Percentiles rank a stretch among this genome's conserved stretches.
phyloP scores from a whole-genome alignment of 768 basidiomycete species.

The Clitopilus passeckerianus region DNA sequence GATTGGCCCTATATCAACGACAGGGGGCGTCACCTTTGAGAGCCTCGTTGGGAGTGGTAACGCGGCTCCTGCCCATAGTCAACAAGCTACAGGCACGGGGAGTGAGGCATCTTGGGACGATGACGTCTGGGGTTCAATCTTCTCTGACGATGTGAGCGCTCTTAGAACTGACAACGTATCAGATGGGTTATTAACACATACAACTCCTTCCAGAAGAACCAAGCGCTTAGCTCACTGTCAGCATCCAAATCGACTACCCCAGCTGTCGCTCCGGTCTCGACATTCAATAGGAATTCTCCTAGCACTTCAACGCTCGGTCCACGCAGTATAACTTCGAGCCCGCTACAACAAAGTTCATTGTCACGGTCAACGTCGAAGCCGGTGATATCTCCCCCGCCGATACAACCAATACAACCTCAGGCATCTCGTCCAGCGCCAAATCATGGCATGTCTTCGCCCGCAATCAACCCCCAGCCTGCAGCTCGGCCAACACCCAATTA shows the following conservation, averaged over 20 bases:
- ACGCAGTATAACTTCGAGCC: not conserved
- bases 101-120: slow-evolving; percentile 62
- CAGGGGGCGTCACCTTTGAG: slow-evolving; percentile 77
- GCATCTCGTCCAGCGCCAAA: not conserved
- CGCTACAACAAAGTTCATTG: slow-evolving; percentile 5
- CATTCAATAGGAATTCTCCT: not conserved
- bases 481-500: slow-evolving; percentile 20
- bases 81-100: slow-evolving; percentile 32
- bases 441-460: not conserved
- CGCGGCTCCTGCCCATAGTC: slow-evolving; percentile 30
- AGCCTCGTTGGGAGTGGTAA: slow-evolving; percentile 67
- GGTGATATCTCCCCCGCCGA: not conserved
- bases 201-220: not conserved
- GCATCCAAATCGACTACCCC: not conserved
- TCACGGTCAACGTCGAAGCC: not conserved
- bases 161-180: not conserved
- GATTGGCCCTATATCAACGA: slow-evolving; percentile 23
- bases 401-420: not conserved
- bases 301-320: not conserved
- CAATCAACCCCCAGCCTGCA: not conserved
- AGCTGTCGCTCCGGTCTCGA: not conserved
- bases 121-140: slow-evolving; percentile 81
- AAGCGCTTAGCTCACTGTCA: not conserved
- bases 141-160: slow-evolving; percentile 35
- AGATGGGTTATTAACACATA: not conserved